A percentile compares a stretch with the other conserved stretches of the same genome.
Evolutionary conservation across 78 protist genomes (phyloP).

Genomic region (Bigelowiella natans): DNA sequence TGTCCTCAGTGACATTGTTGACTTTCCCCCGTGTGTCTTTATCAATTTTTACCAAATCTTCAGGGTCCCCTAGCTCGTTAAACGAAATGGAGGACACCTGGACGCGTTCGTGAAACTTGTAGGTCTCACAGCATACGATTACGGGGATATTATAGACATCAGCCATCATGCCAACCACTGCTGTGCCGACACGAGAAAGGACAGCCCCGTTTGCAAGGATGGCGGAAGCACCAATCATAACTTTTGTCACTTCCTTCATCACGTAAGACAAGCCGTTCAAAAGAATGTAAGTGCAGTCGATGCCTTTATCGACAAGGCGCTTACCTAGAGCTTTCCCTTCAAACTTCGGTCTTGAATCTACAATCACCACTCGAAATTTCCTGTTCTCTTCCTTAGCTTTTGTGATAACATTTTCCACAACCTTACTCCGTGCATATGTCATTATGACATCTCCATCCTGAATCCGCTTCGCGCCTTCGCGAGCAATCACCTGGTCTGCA

Average conservation of each 20-base stretch:
- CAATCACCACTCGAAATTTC: background rate
- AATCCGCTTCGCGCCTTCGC: background rate
- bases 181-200: background rate
- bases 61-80: conserved; percentile 24
- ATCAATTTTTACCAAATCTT: conserved; percentile 16
- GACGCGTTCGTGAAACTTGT: conserved; percentile 74
- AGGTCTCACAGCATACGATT: conserved; percentile 76
- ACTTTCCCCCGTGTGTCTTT: background rate
- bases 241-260: background rate
- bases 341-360: background rate
- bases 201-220: background rate
- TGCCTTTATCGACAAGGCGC: background rate
- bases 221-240: background rate
- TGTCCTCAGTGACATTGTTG: background rate
- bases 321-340: background rate
- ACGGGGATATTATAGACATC: background rate
- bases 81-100: background rate
- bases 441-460: background rate
- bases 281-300: background rate
- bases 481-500: background rate
- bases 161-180: conserved; percentile 71
- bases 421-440: background rate
- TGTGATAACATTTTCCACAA: background rate
- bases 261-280: background rate
- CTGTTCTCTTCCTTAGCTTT: background rate